phyloP scores from a whole-genome alignment of 1,284 basidiomycete species.

The Sutorius eximius region DNA sequence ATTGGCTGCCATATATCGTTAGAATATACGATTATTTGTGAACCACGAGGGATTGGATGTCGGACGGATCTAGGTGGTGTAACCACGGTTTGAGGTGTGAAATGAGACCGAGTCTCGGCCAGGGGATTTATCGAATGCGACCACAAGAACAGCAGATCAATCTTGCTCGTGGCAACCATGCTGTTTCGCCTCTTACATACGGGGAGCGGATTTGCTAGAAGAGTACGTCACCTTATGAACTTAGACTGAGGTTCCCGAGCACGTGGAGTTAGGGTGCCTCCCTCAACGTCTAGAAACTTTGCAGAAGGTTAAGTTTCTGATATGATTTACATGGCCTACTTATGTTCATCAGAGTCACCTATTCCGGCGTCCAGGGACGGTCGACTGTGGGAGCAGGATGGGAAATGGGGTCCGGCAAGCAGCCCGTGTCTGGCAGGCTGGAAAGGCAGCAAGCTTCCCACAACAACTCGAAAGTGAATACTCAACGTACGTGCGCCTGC shows the following conservation, averaged over 20 bases:
- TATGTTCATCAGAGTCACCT: neutral
- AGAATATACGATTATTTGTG: conserved; percentile 1
- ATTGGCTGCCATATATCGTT: conserved; percentile 13
- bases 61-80: conserved; percentile 7
- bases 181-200: conserved; percentile 16
- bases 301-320: neutral
- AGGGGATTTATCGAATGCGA: neutral
- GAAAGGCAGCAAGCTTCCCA: neutral
- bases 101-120: neutral
- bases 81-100: conserved; percentile 5
- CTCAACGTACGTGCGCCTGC: conserved; percentile 3
- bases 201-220: neutral
- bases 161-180: conserved; percentile 20
- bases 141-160: neutral
- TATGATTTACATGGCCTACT: neutral
- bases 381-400: neutral
- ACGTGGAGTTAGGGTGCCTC: conserved; percentile 9
- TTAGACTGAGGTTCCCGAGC: neutral
- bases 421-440: neutral
- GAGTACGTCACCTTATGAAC: conserved; percentile 3
- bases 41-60: neutral
- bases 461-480: neutral
- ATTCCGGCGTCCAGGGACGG: conserved; percentile 13
- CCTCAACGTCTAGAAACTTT: neutral
- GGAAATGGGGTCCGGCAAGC: neutral